A percentile compares a stretch with the other conserved stretches of the same genome.
phyloP scores from a whole-genome alignment of 2,329 filamentous ascomycete genomes.

The Cercospora zeina region DNA sequence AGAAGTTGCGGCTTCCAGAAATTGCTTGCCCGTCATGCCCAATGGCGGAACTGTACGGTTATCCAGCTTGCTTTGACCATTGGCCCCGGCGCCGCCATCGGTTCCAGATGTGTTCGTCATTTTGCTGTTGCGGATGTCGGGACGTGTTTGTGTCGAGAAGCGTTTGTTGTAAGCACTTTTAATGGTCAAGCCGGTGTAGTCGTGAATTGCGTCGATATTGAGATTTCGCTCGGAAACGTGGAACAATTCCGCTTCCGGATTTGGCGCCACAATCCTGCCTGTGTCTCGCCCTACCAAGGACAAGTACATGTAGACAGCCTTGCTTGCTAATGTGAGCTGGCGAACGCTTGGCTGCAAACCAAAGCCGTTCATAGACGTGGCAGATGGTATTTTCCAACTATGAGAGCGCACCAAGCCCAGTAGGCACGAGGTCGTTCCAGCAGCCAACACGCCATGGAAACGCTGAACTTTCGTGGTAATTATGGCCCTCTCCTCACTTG shows the following conservation, averaged over 20 bases:
- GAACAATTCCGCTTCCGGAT: slow-evolving; percentile 8
- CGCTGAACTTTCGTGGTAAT: neutral
- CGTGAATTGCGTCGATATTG: neutral
- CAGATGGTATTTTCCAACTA: neutral
- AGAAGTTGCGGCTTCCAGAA: slow-evolving; percentile 72
- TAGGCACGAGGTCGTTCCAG: neutral
- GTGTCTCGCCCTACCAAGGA: neutral
- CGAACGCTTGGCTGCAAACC: neutral
- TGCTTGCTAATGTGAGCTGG: neutral
- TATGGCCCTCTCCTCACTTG: neutral
- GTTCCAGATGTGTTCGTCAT: neutral
- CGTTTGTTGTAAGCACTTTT: neutral
- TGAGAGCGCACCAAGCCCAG: neutral
- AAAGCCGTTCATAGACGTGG: neutral
- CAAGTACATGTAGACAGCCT: neutral
- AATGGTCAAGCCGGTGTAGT: neutral
- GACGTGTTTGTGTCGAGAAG: neutral
- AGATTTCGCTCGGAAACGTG: slow-evolving; percentile 7
- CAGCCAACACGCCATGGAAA: neutral
- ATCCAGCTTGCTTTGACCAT: slow-evolving; percentile 26
- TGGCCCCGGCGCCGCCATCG: slow-evolving; percentile 16
- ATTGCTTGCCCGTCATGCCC: slow-evolving; percentile 76
- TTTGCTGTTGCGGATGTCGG: neutral
- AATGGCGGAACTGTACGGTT: slow-evolving; percentile 38
- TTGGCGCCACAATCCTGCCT: neutral